phyloP scores from a whole-genome alignment of 441 rosid species.

The Brassica balearica region DNA sequence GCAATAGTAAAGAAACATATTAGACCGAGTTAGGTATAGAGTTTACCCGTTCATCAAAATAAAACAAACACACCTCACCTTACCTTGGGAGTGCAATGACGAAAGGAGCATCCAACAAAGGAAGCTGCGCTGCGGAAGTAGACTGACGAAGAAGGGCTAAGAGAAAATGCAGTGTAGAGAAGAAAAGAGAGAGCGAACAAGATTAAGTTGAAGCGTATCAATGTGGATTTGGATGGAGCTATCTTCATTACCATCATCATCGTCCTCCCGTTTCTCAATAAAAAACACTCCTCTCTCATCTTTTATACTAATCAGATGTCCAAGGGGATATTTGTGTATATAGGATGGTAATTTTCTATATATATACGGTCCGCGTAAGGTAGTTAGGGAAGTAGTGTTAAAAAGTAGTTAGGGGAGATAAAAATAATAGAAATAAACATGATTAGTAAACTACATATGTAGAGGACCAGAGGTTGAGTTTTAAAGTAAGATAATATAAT shows the following conservation, averaged over 20 bases:
- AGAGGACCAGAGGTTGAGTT: conserved; percentile 24
- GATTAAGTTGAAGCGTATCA: conserved; percentile 70
- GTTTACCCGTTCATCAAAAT: background rate
- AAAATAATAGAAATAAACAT: conserved; percentile 10
- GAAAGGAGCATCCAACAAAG: conserved; percentile 73
- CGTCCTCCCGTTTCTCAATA: conserved; percentile 37
- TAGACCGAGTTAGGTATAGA: background rate
- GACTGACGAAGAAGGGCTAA: conserved; percentile 66
- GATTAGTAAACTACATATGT: background rate
- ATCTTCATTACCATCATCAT: conserved; percentile 45
- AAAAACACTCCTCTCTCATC: conserved; percentile 56
- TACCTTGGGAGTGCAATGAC: conserved; percentile 90
- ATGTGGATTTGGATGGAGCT: conserved; percentile 64
- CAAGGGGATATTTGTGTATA: conserved; percentile 3
- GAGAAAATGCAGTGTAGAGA: conserved; percentile 59
- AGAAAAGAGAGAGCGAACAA: conserved; percentile 71
- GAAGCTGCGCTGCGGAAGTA: conserved; percentile 67
- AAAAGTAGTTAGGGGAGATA: conserved; percentile 17
- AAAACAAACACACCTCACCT: conserved; percentile 62
- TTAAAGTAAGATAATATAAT: background rate
- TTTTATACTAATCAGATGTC: conserved; percentile 19
- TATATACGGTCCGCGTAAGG: conserved; percentile 14
- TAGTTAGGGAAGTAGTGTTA: background rate
- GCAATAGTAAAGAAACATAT: background rate
- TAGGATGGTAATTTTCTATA: conserved; percentile 10